Conservation (phyloP, 202 grass and related monocot genomes). For the Panicum hallii region DNA sequence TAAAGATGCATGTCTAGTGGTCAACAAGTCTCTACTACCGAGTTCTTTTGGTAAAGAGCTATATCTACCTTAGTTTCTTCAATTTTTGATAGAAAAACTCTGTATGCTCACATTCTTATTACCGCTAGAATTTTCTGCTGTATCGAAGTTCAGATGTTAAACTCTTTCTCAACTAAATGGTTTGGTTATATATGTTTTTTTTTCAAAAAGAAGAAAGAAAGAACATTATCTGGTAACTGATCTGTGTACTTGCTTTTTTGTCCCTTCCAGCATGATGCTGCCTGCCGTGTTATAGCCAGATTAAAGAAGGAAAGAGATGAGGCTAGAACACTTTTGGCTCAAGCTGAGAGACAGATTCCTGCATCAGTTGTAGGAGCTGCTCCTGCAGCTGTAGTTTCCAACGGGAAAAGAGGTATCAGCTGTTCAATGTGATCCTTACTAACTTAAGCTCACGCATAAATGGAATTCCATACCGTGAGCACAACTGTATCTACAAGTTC, state of each 20-base stretch:
- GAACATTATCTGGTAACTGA: not conserved
- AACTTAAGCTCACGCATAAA: too few relatives aligned
- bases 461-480: too few relatives aligned
- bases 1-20: not conserved
- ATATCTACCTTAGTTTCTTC: not conserved
- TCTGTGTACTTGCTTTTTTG: conserved; percentile 37
- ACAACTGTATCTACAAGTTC: too few relatives aligned
- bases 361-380: conserved; percentile 47
- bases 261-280: conserved; percentile 88
- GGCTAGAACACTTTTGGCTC: conserved; percentile 85
- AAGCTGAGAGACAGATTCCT: conserved; percentile 89
- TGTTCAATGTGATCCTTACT: conserved; percentile 6
- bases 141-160: not conserved
- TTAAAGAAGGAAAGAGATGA: conserved; percentile 99
- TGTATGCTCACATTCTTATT: conserved; percentile 7
- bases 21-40: not conserved
- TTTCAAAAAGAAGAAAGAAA: not conserved
- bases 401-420: conserved; percentile 86
- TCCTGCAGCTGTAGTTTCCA: conserved; percentile 60
- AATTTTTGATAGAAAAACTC: not conserved
- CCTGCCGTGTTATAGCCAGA: conserved; percentile 98
- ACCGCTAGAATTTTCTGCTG: not conserved
- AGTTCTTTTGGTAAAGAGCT: conserved; percentile 20
- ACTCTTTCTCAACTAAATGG: not conserved
- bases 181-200: not conserved